These are phyloP conservation scores for Schizochytrium sp. DNA, from an alignment of 108 stramenopile genomes.

Conservation along the genomic window DNA sequence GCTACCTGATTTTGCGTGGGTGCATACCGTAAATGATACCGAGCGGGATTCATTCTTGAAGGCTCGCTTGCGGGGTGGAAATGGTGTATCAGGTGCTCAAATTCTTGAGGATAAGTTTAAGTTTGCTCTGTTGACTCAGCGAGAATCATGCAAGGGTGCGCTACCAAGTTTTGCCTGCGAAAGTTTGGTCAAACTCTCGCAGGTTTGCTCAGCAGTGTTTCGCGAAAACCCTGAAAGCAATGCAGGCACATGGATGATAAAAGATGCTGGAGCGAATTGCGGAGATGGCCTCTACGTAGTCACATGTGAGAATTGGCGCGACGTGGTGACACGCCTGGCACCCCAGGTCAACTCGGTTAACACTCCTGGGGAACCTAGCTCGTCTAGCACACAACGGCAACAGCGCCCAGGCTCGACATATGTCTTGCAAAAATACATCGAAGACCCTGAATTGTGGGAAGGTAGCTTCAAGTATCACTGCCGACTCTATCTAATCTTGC, in stretches of 20 bases:
- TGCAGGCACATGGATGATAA: slow-evolving; percentile 46
- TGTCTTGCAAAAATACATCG: slow-evolving; percentile 33
- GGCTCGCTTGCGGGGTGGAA: slow-evolving; percentile 18
- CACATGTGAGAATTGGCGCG: background rate
- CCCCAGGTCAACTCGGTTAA: background rate
- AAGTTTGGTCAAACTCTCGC: background rate
- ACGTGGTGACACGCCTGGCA: background rate
- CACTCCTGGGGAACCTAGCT: background rate
- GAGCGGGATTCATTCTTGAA: background rate
- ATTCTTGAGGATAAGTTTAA: slow-evolving; percentile 56
- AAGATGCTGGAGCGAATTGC: slow-evolving; percentile 37
- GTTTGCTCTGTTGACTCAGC: slow-evolving; percentile 8
- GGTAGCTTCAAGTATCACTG: slow-evolving; percentile 45
- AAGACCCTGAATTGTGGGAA: slow-evolving; percentile 49
- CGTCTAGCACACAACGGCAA: no score
- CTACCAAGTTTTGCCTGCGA: background rate
- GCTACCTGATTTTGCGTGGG: slow-evolving; percentile 47
- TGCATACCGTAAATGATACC: slow-evolving; percentile 33
- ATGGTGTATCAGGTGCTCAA: slow-evolving; percentile 29
- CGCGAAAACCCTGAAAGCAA: background rate
- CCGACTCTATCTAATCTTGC: slow-evolving; percentile 4
- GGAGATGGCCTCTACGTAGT: slow-evolving; percentile 54
- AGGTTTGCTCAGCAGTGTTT: slow-evolving; percentile 8
- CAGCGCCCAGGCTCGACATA: background rate
- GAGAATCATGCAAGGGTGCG: background rate